A percentile compares a stretch with the other conserved stretches of the same genome.
These are phyloP conservation scores for Zygosaccharomyces sapae DNA, from an alignment of 1,139 yeast genomes.

Conservation along the genomic window DNA sequence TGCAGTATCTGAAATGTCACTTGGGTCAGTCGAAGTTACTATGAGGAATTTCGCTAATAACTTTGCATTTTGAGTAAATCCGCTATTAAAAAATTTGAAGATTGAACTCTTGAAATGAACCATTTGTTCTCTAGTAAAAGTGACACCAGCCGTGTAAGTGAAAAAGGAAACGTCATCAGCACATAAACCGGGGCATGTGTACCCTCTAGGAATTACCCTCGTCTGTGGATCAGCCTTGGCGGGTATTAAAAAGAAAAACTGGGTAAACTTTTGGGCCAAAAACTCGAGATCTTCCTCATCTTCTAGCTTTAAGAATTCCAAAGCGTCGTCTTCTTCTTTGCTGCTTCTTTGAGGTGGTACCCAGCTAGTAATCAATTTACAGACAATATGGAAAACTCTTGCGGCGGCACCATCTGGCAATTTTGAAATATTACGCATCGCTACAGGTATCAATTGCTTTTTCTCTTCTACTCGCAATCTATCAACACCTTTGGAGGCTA, in stretches of 20 bases:
- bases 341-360: slow-evolving; percentile 48
- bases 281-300: slow-evolving; percentile 38
- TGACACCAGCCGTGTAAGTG: slow-evolving; percentile 63
- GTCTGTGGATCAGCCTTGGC: slow-evolving; percentile 35
- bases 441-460: slow-evolving; percentile 43
- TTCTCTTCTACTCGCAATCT: slow-evolving; percentile 41
- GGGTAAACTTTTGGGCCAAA: slow-evolving; percentile 46
- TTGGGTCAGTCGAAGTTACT: slow-evolving; percentile 62
- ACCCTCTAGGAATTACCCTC: slow-evolving; percentile 40
- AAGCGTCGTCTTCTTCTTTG: slow-evolving; percentile 41
- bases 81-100: slow-evolving; percentile 39
- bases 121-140: slow-evolving; percentile 50
- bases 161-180: slow-evolving; percentile 54
- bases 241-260: slow-evolving; percentile 56
- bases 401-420: slow-evolving; percentile 45
- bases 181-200: slow-evolving; percentile 60
- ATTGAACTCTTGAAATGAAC: slow-evolving; percentile 46
- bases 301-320: slow-evolving; percentile 36
- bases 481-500: slow-evolving; percentile 62
- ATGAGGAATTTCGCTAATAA: slow-evolving; percentile 45
- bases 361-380: slow-evolving; percentile 53
- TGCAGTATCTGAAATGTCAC: slow-evolving; percentile 39
- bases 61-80: slow-evolving; percentile 33
- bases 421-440: slow-evolving; percentile 46
- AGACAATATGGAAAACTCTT: slow-evolving; percentile 56